Base-by-base conservation (phyloP, 306 rosid genomes). In the Sphenostylis stenocarpa region DNA sequence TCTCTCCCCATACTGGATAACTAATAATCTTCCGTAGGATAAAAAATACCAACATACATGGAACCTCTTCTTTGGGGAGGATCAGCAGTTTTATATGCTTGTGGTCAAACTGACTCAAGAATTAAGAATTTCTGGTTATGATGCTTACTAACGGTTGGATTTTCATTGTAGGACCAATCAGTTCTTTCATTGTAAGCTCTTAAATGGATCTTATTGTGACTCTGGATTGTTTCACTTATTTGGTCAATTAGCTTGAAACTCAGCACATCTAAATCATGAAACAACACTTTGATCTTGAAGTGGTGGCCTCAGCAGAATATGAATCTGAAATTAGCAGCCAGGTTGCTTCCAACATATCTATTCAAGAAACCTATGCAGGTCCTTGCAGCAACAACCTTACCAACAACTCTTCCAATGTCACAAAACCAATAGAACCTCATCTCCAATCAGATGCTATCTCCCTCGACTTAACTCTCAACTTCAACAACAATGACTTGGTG, bases 291-390 rank as follows among this genome's bases (percentile, higher is more conserved):
- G 95, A 89, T 82, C 91, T 93, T 76, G 96, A 91, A 88, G 83
- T 87, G 84, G 91, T 90, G 73, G 88, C 97, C 29, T 70, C 72
- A 23, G 85, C 80, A 38, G 96, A 80, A 67, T 83, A 83, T 77
- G 96, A 93, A 58, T 86, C 89, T 39, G 96, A 88, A 26, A 78
- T 87, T 71, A 87, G 88, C 87, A 93, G 96, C 90, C 92, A 90
- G 81, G 97, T 88, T 76, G 93, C 88, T 56, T 88, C 98, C 56
- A 89, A 82, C 82, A 28, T 89, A 67, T 87, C 91, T 11, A 77
- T 79, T 68, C 91, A 88, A 86, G 97, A 92, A 72, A 76, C 77
- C 67, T 88, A 90, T 45, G 84, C 80, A 47, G 85, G 75, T 38
- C 86, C 89, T 78, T 87, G 79, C 53, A 82, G 83, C 48, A 85